Base-by-base conservation (phyloP, 2,329 filamentous ascomycete genomes). In the Alternaria burnsii region DNA sequence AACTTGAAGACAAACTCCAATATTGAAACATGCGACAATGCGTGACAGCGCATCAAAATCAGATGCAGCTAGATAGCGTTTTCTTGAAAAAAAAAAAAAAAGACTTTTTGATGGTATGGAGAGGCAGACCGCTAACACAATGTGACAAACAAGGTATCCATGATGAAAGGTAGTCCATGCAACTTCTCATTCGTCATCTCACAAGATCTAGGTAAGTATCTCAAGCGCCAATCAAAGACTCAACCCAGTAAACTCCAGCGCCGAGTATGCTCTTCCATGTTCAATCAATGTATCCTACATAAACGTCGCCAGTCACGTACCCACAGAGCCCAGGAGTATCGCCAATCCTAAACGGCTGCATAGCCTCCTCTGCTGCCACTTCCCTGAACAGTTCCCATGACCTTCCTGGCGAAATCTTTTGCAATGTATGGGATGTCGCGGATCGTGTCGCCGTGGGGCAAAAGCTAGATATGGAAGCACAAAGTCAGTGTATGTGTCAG, bases 401-500 rank as follows among this genome's bases (percentile, higher is more conserved):
- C 89, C 68, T 89, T 87, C 59, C 93, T 87, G 16, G 87, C 85
- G 88, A 92, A 97, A 79, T 99, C 95, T 80, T 94, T 94, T 65
- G 97, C 80, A 55, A 98, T 85, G 76, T 97, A 98, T 3, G 95
- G 95, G 20, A 97, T 82, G 74, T 99, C 95, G 66, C 94, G 89
- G 70, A 98, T 91, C 0, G 92, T 91, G 78, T 99, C 95, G 67
- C 91, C 91, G 76, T 98, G 94, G 14, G 95, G 24, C 24, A 26
- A 26, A 26, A 26, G 24, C 24, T 26, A 26, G 95, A 18, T 26
- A 26, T 32, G 10, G 30, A 12, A 11, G 30, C 12, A 32, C 10
- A 32, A 32, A 32, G 30, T 32, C 10, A 32, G 30, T 12, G 11
- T 32, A 10, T 32, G 30, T 32, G 10, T 32, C 30, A 32, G 10